Evolutionary conservation across 1,284 basidiomycete genomes (phyloP).

Genomic region (Ganoderma lucidum): DNA sequence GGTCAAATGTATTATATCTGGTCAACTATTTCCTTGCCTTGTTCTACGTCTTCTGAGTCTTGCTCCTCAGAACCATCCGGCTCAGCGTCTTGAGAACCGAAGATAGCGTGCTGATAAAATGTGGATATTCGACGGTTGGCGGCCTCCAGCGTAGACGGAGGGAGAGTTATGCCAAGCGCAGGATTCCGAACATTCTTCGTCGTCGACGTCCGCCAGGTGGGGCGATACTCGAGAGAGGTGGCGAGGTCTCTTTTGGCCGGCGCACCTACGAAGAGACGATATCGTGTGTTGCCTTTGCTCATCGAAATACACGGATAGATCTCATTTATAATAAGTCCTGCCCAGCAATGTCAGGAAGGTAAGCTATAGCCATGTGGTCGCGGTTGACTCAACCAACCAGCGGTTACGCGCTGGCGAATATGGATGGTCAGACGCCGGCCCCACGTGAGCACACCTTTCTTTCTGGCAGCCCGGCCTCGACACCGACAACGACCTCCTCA

Average conservation of each 20-base stretch:
- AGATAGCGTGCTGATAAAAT: constrained; percentile 72
- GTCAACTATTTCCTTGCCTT: constrained; percentile 14
- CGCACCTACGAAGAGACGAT: constrained; percentile 24
- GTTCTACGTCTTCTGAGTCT: constrained; percentile 13
- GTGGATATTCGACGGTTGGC: constrained; percentile 69
- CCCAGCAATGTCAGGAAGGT: constrained; percentile 1
- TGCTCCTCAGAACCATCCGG: not conserved
- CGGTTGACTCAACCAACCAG: not conserved
- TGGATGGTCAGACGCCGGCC: not conserved
- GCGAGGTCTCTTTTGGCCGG: constrained; percentile 19
- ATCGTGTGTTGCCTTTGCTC: constrained; percentile 12
- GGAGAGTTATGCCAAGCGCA: constrained; percentile 33
- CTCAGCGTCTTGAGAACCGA: constrained; percentile 44
- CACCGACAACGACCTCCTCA: constrained; percentile 40
- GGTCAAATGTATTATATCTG: not conserved
- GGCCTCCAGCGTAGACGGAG: constrained; percentile 62
- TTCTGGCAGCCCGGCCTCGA: constrained; percentile 27
- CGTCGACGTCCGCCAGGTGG: not conserved
- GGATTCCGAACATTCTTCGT: not conserved
- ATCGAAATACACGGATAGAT: not conserved
- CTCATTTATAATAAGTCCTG: too few relatives aligned
- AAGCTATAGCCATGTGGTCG: constrained; percentile 15
- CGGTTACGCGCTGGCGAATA: constrained; percentile 12
- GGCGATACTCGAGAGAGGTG: too few relatives aligned
- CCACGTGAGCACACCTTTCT: constrained; percentile 31